These are phyloP conservation scores for Alternaria brassicicola DNA, from an alignment of 2,329 filamentous ascomycete species.

Conservation along the genomic window DNA sequence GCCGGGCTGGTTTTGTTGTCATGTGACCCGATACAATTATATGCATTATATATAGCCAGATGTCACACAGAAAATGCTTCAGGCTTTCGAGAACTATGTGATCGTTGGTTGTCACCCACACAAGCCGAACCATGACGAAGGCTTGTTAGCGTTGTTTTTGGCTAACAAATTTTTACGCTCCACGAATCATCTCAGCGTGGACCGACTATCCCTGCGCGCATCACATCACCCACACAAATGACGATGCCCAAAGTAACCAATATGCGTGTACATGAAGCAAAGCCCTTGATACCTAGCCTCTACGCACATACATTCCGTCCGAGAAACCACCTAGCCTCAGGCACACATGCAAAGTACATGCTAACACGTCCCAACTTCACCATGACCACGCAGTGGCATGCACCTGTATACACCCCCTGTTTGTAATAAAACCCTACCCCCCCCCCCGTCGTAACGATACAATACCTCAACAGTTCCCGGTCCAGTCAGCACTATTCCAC, in stretches of 20 bases:
- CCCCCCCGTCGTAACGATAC: not conserved
- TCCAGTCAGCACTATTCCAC: not conserved
- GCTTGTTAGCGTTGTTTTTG: not conserved
- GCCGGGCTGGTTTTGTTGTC: not conserved
- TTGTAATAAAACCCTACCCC: not conserved
- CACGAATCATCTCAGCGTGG: not conserved
- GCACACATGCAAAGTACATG: not conserved
- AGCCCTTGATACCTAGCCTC: not conserved
- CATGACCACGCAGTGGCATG: not conserved
- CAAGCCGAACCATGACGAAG: not conserved
- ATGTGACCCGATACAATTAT: not conserved
- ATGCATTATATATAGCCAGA: not conserved
- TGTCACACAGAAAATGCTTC: no score
- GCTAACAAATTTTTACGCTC: not conserved
- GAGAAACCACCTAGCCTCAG: not conserved
- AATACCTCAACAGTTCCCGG: not conserved
- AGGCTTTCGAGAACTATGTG: not conserved
- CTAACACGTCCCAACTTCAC: not conserved
- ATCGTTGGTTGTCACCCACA: not conserved
- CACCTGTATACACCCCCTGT: not conserved
- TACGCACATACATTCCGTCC: not conserved
- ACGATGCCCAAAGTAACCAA: not conserved
- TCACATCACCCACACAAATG: not conserved
- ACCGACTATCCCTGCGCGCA: not conserved
- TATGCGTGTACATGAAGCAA: not conserved